Evolutionary conservation across 306 rosid species (phyloP).

Genomic region (Dryas drummondii): DNA sequence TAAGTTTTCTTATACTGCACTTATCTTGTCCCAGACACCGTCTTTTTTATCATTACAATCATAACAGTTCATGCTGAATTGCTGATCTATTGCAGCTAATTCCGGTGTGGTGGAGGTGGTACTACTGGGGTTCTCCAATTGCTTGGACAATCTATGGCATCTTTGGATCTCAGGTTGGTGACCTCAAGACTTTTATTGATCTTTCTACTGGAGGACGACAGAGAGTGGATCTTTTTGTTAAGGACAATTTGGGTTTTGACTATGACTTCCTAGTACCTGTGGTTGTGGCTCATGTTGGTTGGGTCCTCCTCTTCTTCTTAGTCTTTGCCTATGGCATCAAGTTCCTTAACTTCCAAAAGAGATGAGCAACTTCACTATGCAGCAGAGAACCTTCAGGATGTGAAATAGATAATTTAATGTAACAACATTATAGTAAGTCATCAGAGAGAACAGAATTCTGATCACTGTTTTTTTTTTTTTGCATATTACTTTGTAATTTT

Average conservation of each 20-base stretch:
- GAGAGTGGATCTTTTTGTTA: slow-evolving; percentile 19
- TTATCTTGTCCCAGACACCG: too few species aligned
- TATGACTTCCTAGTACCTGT: slow-evolving; percentile 27
- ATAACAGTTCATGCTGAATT: background rate
- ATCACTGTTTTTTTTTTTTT: background rate
- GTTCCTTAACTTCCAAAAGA: slow-evolving; percentile 38
- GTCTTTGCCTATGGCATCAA: slow-evolving; percentile 38
- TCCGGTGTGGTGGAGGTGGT: slow-evolving; percentile 44
- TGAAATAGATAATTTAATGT: background rate
- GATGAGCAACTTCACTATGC: slow-evolving; percentile 10
- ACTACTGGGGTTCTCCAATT: slow-evolving; percentile 36
- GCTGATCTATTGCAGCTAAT: slow-evolving; percentile 26
- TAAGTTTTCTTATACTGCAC: too few species aligned
- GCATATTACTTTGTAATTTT: background rate
- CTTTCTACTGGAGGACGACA: background rate
- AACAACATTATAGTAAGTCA: background rate
- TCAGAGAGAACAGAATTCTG: background rate
- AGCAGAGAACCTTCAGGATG: background rate
- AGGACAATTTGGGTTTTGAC: slow-evolving; percentile 26
- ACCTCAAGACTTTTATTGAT: background rate
- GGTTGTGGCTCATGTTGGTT: slow-evolving; percentile 32
- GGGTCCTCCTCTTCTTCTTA: slow-evolving; percentile 34
- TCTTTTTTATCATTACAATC: background rate
- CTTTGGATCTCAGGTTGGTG: slow-evolving; percentile 33
- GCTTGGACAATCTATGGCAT: slow-evolving; percentile 38